phyloP scores from a whole-genome alignment of 495 filamentous ascomycete species.

The Extremus antarcticus region DNA sequence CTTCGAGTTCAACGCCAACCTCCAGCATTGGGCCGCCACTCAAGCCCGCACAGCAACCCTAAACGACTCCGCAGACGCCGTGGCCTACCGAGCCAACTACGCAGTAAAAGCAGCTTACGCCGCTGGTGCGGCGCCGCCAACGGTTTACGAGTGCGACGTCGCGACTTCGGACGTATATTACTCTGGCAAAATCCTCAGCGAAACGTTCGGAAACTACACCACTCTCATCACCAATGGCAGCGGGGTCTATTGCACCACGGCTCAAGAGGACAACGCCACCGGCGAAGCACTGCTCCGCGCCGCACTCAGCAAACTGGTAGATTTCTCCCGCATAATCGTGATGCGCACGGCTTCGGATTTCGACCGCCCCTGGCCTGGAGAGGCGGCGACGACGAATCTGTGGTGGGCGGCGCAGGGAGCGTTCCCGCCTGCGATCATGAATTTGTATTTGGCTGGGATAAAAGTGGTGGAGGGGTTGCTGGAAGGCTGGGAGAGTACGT shows the following conservation, averaged over 20 bases:
- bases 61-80: constrained; percentile 41
- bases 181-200: constrained; percentile 48
- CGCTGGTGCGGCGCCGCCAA: constrained; percentile 42
- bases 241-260: constrained; percentile 56
- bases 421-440: constrained; percentile 45
- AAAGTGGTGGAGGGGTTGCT: constrained; percentile 59
- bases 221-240: constrained; percentile 55
- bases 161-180: constrained; percentile 66
- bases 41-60: constrained; percentile 48
- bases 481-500: constrained; percentile 46
- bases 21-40: constrained; percentile 44
- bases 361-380: constrained; percentile 52
- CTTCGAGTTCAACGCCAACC: constrained; percentile 55
- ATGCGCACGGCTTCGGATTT: constrained; percentile 69
- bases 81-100: constrained; percentile 52
- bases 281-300: constrained; percentile 58
- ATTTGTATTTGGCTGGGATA: constrained; percentile 57
- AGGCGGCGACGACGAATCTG: constrained; percentile 45
- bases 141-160: constrained; percentile 54
- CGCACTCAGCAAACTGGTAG: constrained; percentile 42
- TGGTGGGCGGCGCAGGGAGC: constrained; percentile 48
- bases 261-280: constrained; percentile 66
- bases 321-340: constrained; percentile 58
- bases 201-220: constrained; percentile 57
- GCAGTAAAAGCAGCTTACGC: constrained; percentile 29